Evolutionary conservation across 179 eudicot species (phyloP), one percentile per base, ranked within the genome.

Genomic region (Spinacia oleracea): DNA sequence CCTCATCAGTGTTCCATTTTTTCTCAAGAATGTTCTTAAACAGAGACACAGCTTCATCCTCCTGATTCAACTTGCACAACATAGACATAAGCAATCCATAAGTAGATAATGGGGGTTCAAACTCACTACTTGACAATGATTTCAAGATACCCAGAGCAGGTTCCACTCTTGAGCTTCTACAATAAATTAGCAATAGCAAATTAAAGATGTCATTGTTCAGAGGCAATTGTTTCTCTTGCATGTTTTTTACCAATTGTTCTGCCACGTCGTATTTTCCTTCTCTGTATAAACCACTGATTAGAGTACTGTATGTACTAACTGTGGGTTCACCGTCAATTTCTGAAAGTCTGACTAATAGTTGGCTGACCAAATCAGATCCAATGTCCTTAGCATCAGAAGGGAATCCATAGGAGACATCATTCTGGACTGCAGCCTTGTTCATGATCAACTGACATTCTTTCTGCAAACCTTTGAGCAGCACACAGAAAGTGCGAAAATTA

Each of bases 1-100:
- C 81, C 87, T 89, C 93, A 88, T 92, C 91, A 64, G 79, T 27
- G 74, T 89, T 88, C 93, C 88, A 82, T 60, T 84, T 77, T 73
- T 82, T 83, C 75, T 83, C 87, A 73, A 91, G 91, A 83, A 92
- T 74, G 62, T 81, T 66, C 69, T 81, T 81, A 78, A 92, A 90
- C 83, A 92, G 74, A 59, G 25, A 80, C 48, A 84, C 81, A 73
- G 90, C 94, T 79, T 89, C 87, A 72, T 68, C 84, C 32, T 65
- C 80, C 65, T 76, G 72, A 35, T 77, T 80, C 70, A 75, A 71
- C 84, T 79, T 87, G 83, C 87, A 90, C 15, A 91, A 87, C 29
- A 89, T 84, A 77, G 84, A 86, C 67, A 92, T 87, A 56, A 91
- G 70, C 68, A 84, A 79, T 40, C 82, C 82, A 86, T 89, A 90